Percentiles rank a stretch among this genome's conserved stretches.
Evolutionary conservation across 2,329 filamentous ascomycete species (phyloP).

Genomic region (Cladosporium phlei): DNA sequence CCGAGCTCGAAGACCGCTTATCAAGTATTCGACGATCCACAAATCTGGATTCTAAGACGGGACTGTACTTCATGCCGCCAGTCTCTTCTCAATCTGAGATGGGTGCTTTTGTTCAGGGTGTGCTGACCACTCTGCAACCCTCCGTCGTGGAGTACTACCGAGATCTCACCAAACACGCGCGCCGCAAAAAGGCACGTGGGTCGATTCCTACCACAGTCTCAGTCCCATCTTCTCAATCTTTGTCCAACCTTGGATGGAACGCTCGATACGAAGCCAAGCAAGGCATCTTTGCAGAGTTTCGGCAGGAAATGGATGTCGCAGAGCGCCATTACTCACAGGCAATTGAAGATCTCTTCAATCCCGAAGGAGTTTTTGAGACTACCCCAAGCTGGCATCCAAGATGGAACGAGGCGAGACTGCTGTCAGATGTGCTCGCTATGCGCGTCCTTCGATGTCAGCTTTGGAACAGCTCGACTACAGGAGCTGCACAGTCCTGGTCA

Average conservation of each 20-base stretch:
- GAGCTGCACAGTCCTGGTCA: slow-evolving; percentile 76
- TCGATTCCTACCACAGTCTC: slow-evolving; percentile 77
- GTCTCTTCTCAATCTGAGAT: slow-evolving; percentile 67
- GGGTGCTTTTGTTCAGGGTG: slow-evolving; percentile 65
- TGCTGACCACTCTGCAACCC: slow-evolving; percentile 68
- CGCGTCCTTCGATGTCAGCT: slow-evolving; percentile 77
- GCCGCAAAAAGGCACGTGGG: slow-evolving; percentile 77
- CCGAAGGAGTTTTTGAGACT: slow-evolving; percentile 74
- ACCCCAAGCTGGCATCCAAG: slow-evolving; percentile 85
- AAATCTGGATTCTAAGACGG: slow-evolving; percentile 73
- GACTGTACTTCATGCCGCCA: slow-evolving; percentile 74
- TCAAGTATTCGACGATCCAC: slow-evolving; percentile 74
- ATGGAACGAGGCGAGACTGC: slow-evolving; percentile 86
- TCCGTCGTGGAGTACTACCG: slow-evolving; percentile 84
- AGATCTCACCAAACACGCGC: slow-evolving; percentile 84
- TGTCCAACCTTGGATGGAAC: slow-evolving; percentile 86
- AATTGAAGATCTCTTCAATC: slow-evolving; percentile 74
- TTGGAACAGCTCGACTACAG: slow-evolving; percentile 72
- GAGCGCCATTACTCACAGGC: slow-evolving; percentile 81
- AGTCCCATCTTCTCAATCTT: slow-evolving; percentile 64
- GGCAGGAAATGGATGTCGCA: slow-evolving; percentile 86
- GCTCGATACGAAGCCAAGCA: slow-evolving; percentile 93
- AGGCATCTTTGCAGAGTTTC: slow-evolving; percentile 83
- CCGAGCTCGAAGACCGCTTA: slow-evolving; percentile 69
- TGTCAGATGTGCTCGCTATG: slow-evolving; percentile 77